phyloP scores from a whole-genome alignment of 2,329 filamentous ascomycete species.

The Botryotinia narcissicola region DNA sequence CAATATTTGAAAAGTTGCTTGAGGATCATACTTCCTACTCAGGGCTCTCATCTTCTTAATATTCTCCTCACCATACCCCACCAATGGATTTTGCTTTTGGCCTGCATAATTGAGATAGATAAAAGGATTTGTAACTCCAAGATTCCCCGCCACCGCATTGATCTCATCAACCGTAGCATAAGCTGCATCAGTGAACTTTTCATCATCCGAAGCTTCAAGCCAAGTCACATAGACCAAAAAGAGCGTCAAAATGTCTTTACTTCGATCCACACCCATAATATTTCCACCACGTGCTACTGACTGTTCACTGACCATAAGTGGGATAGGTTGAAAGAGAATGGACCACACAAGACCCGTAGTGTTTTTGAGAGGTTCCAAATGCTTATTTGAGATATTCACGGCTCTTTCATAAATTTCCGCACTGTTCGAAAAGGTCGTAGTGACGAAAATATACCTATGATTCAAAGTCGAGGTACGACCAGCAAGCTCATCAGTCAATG shows the following conservation, averaged over 20 bases:
- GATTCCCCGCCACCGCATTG: not conserved
- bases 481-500: not conserved
- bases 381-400: not conserved
- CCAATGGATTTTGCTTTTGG: constrained; percentile 17
- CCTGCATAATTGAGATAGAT: constrained; percentile 23
- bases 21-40: constrained; percentile 33
- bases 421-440: constrained; percentile 6
- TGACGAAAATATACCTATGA: not conserved
- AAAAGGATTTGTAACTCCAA: not conserved
- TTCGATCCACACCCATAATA: not conserved
- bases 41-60: constrained; percentile 25
- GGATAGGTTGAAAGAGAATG: not conserved
- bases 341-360: not conserved
- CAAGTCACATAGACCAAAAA: not conserved
- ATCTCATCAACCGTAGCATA: not conserved
- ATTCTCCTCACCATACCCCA: constrained; percentile 21
- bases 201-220: constrained; percentile 2
- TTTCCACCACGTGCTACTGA: not conserved
- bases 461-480: not conserved
- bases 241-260: not conserved
- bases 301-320: not conserved
- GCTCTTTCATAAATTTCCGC: not conserved
- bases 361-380: not conserved
- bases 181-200: constrained; percentile 9
- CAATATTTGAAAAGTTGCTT: constrained; percentile 33